Conservation (phyloP, 805 yeast species). For the Hanseniaspora lachancei region DNA sequence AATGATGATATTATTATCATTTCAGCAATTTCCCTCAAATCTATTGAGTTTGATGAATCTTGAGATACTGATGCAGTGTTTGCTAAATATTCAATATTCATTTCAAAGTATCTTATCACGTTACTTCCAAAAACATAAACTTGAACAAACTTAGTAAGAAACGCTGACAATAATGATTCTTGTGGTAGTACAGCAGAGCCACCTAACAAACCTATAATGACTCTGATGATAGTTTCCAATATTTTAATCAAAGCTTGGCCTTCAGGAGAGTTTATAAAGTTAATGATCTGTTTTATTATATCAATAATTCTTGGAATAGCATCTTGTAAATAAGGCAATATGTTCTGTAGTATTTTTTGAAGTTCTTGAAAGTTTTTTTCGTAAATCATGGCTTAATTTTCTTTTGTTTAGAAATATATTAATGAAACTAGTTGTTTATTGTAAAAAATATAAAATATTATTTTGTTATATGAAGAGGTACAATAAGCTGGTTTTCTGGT, state of each 20-base stretch:
- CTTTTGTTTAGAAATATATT: not conserved
- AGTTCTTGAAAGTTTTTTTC: not conserved
- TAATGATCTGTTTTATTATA: not conserved
- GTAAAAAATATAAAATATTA: not conserved
- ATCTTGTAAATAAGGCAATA: not conserved
- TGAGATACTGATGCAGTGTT: too few relatives aligned
- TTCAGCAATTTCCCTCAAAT: not conserved
- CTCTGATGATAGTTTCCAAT: not conserved
- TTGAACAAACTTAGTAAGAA: not conserved
- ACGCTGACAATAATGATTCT: not conserved
- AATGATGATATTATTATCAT: not conserved
- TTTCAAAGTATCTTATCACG: not conserved
- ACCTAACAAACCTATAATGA: not conserved
- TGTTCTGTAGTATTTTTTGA: not conserved
- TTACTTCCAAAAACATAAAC: not conserved
- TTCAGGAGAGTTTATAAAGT: not conserved
- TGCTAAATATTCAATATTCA: not conserved
- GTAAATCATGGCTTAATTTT: not conserved
- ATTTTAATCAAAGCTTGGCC: not conserved
- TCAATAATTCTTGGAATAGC: not conserved
- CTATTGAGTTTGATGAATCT: not conserved
- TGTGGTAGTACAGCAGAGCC: not conserved
- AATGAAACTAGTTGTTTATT: not conserved
- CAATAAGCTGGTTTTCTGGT: not conserved
- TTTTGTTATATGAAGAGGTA: not conserved